A percentile compares a stretch with the other conserved stretches of the same genome.
Conservation (phyloP, 2,329 filamentous ascomycete genomes). For the Hypoxylon sp. region DNA sequence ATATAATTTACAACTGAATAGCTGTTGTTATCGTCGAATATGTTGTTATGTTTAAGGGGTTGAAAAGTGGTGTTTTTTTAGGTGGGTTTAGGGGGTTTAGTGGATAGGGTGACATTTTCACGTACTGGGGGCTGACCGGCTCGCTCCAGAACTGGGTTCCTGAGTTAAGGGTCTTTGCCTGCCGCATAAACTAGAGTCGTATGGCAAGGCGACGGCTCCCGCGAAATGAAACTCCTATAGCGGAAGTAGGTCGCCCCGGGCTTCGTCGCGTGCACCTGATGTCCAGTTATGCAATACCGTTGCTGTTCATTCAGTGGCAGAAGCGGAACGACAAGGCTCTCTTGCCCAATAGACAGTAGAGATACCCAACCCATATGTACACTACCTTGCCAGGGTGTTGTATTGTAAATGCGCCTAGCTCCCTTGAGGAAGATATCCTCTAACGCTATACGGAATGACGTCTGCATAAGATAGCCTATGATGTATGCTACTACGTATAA, state of each 20-base stretch:
- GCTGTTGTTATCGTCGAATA: too few relatives aligned
- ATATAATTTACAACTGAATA: too few relatives aligned
- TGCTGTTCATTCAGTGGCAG: slow-evolving; percentile 22
- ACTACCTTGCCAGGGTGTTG: not conserved
- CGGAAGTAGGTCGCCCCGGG: slow-evolving; percentile 14
- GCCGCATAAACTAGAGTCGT: slow-evolving; percentile 20
- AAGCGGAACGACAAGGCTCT: slow-evolving; percentile 27
- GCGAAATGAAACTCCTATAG: slow-evolving; percentile 37
- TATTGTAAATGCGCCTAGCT: slow-evolving; percentile 27
- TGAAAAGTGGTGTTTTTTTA: too few relatives aligned
- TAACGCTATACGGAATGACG: slow-evolving; percentile 19
- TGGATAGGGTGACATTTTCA: too few relatives aligned
- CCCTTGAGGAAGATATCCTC: slow-evolving; percentile 26
- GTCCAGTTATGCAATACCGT: slow-evolving; percentile 10
- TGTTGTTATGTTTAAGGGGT: too few relatives aligned
- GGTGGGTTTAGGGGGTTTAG: too few relatives aligned
- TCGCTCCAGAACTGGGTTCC: slow-evolving; percentile 11
- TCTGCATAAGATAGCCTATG: slow-evolving; percentile 31
- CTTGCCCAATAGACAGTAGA: slow-evolving; percentile 28
- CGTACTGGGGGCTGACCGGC: too few relatives aligned
- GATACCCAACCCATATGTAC: not conserved
- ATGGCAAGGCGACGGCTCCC: slow-evolving; percentile 34
- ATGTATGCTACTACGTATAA: slow-evolving; percentile 1
- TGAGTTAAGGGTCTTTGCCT: slow-evolving; percentile 26
- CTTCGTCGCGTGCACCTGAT: slow-evolving; percentile 25